These are phyloP conservation scores for Neurospora sp. DNA, from an alignment of 495 filamentous ascomycete species.

Conservation along the genomic window DNA sequence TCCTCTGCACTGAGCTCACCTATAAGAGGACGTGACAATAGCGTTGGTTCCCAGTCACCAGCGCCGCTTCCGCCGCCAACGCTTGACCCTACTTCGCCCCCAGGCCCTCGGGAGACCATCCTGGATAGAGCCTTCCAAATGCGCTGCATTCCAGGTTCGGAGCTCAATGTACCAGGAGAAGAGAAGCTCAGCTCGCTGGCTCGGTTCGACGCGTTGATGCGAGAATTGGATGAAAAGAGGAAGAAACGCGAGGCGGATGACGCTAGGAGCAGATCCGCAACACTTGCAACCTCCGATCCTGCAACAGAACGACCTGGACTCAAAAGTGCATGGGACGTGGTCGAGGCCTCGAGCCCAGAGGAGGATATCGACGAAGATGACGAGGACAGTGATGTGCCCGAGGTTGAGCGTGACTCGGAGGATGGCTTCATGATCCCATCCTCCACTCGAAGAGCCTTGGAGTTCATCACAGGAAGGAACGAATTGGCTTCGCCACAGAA, in stretches of 20 bases:
- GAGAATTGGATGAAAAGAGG: slow-evolving; percentile 39
- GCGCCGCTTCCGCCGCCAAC: slow-evolving; percentile 18
- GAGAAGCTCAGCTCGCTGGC: slow-evolving; percentile 48
- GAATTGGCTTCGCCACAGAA: slow-evolving; percentile 6
- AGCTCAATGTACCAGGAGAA: slow-evolving; percentile 34
- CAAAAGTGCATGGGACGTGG: slow-evolving; percentile 40
- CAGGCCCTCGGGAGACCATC: slow-evolving; percentile 45
- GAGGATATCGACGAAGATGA: slow-evolving; percentile 29
- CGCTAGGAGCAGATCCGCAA: slow-evolving; percentile 10
- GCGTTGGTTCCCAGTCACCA: slow-evolving; percentile 31
- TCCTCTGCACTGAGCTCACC: slow-evolving; percentile 42
- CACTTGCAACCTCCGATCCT: slow-evolving; percentile 1
- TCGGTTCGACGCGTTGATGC: slow-evolving; percentile 50
- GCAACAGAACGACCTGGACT: slow-evolving; percentile 10
- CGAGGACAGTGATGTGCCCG: slow-evolving; percentile 32
- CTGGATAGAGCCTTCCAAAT: slow-evolving; percentile 50
- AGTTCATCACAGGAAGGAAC: slow-evolving; percentile 38
- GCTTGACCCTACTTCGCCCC: slow-evolving; percentile 29
- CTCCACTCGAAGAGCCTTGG: slow-evolving; percentile 33
- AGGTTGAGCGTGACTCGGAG: slow-evolving; percentile 21
- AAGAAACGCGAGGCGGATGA: slow-evolving; percentile 23
- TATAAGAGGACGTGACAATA: slow-evolving; percentile 28
- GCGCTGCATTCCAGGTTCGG: slow-evolving; percentile 43
- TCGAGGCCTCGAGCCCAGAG: slow-evolving; percentile 21
- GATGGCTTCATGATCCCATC: slow-evolving; percentile 26